Percentiles rank a stretch among this genome's conserved stretches.
Conservation (phyloP, 257 asterid genomes). For the Orobanche coerulescens region DNA sequence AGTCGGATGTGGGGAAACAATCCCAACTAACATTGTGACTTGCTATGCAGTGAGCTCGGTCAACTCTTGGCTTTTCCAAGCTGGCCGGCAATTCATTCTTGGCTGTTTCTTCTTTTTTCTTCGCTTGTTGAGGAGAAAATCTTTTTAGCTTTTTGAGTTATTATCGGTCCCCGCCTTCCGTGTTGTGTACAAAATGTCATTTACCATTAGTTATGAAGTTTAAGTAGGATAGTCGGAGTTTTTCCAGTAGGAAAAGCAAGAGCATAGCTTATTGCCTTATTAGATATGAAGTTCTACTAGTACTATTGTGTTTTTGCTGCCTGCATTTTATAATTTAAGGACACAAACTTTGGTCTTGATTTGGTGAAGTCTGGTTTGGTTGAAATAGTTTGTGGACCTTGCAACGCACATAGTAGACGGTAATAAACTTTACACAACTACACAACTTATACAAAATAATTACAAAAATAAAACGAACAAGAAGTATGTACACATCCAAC, state of each 20-base stretch:
- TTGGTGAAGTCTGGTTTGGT: not conserved
- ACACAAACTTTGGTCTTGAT: not conserved
- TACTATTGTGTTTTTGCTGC: not conserved
- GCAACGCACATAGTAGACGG: too few relatives aligned
- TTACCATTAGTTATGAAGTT: conserved; percentile 14
- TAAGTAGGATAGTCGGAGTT: not conserved
- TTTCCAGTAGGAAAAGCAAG: not conserved
- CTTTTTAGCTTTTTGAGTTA: conserved; percentile 6
- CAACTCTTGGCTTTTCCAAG: conserved; percentile 31
- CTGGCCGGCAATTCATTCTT: conserved; percentile 89
- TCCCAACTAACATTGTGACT: conserved; percentile 23
- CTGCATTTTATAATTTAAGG: not conserved
- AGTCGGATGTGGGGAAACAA: conserved; percentile 26
- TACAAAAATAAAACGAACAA: too few relatives aligned
- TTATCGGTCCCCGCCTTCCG: not conserved
- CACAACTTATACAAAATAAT: too few relatives aligned
- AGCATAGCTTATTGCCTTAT: not conserved
- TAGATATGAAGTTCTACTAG: not conserved
- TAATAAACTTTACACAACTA: too few relatives aligned
- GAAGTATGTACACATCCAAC: too few relatives aligned
- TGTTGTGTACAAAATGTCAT: conserved; percentile 13
- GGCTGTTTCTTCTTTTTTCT: conserved; percentile 41
- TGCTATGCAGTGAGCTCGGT: conserved; percentile 25
- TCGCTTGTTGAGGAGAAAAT: conserved; percentile 3
- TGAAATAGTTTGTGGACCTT: not conserved